Conservation (phyloP, 345 rosid species). For the Populus tremula region DNA sequence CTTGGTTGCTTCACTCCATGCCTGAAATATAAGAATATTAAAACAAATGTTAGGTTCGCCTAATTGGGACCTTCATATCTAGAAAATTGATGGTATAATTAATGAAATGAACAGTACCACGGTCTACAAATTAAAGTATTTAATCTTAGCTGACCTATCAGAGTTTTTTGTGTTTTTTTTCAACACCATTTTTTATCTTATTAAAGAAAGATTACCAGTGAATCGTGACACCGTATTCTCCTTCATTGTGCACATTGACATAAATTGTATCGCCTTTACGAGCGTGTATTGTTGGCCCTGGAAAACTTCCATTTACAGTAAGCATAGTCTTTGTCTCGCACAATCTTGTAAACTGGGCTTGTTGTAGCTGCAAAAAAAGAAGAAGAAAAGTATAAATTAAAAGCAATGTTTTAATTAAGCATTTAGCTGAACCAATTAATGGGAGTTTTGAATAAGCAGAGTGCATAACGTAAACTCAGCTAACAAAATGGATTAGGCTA, state of each 20-base stretch:
- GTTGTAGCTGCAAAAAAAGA: slow-evolving; percentile 22
- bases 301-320: slow-evolving; percentile 34
- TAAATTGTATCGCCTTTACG: slow-evolving; percentile 39
- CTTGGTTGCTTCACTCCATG: slow-evolving; percentile 65
- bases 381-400: background rate
- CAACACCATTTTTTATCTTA: background rate
- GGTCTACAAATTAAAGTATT: too few species aligned
- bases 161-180: background rate
- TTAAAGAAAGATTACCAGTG: slow-evolving; percentile 37
- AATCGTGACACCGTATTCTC: slow-evolving; percentile 44
- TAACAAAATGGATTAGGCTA: too few species aligned
- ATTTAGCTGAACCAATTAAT: background rate
- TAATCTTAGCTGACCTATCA: too few species aligned
- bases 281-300: slow-evolving; percentile 34
- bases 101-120: too few species aligned
- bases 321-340: slow-evolving; percentile 35
- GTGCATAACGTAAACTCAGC: too few species aligned
- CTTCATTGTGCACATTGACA: slow-evolving; percentile 49
- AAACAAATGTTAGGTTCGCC: background rate
- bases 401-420: too few species aligned
- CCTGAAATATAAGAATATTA: slow-evolving; percentile 14
- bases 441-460: too few species aligned
- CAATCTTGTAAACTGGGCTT: slow-evolving; percentile 29
- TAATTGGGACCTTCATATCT: too few species aligned
- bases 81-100: too few species aligned